phyloP scores from a whole-genome alignment of 768 basidiomycete species.

The Trametes gibbosa region DNA sequence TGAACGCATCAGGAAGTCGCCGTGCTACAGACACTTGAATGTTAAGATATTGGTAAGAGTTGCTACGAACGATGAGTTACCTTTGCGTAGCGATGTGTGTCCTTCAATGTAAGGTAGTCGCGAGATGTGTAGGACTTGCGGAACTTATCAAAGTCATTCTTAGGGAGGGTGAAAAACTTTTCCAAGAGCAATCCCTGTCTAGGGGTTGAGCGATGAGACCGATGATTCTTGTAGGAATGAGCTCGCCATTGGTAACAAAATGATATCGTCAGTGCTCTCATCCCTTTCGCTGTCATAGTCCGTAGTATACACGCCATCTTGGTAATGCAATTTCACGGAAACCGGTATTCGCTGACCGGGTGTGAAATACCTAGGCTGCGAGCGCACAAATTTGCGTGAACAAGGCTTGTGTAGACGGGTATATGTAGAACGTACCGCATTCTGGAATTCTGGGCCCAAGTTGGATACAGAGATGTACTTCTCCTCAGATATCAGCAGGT shows the following conservation, averaged over 20 bases:
- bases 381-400: neutral
- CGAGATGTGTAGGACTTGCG: conserved; percentile 33
- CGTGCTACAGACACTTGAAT: conserved; percentile 37
- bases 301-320: conserved; percentile 65
- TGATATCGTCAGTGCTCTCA: conserved; percentile 51
- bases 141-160: conserved; percentile 58
- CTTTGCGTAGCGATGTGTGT: conserved; percentile 86
- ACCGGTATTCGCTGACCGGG: conserved; percentile 77
- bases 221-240: too few species aligned
- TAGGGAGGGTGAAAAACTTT: conserved; percentile 73
- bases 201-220: neutral
- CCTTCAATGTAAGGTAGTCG: conserved; percentile 32
- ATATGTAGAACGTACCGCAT: conserved; percentile 46
- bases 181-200: conserved; percentile 83
- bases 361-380: conserved; percentile 48
- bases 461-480: conserved; percentile 59
- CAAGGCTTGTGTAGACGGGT: neutral
- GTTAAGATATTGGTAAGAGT: neutral
- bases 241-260: conserved; percentile 63
- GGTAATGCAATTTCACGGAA: conserved; percentile 62
- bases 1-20: conserved; percentile 84
- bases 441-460: conserved; percentile 58
- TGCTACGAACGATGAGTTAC: conserved; percentile 37
- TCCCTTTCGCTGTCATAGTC: conserved; percentile 50
- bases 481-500: conserved; percentile 78